Percentiles rank a stretch among this genome's conserved stretches.
Evolutionary conservation across 108 stramenopile genomes (phyloP).

Genomic region (Nitzschia palea): DNA sequence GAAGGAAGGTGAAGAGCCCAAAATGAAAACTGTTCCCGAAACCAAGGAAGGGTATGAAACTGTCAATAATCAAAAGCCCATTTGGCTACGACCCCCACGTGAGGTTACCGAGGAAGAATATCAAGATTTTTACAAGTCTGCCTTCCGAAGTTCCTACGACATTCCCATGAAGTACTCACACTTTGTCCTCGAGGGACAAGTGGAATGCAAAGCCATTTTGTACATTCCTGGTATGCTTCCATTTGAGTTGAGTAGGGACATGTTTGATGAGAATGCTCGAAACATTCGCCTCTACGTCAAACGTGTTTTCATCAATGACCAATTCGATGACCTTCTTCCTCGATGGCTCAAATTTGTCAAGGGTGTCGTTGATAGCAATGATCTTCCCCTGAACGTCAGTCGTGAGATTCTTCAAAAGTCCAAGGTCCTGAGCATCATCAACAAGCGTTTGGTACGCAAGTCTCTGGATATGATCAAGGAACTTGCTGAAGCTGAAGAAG

Average conservation of each 20-base stretch:
- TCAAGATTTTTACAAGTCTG: slow-evolving; percentile 94
- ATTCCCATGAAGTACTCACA: slow-evolving; percentile 91
- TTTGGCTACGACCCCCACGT: slow-evolving; percentile 93
- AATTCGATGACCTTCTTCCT: slow-evolving; percentile 97
- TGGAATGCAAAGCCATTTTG: slow-evolving; percentile 94
- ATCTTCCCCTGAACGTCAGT: slow-evolving; percentile 95
- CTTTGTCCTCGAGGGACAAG: slow-evolving; percentile 96
- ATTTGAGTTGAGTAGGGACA: slow-evolving; percentile 92
- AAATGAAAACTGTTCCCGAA: slow-evolving; percentile 95
- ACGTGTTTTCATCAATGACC: slow-evolving; percentile 99
- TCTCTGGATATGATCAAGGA: slow-evolving; percentile 93
- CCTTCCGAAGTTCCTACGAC: slow-evolving; percentile 89
- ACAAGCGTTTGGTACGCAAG: slow-evolving; percentile 96
- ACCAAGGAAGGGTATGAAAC: slow-evolving; percentile 84
- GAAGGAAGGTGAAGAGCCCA: slow-evolving; percentile 79
- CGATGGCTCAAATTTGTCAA: slow-evolving; percentile 96
- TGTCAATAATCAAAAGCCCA: slow-evolving; percentile 95
- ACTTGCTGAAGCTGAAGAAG: slow-evolving; percentile 78
- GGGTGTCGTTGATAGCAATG: slow-evolving; percentile 95
- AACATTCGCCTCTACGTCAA: slow-evolving; percentile 97
- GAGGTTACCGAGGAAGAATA: slow-evolving; percentile 94
- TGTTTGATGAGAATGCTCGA: slow-evolving; percentile 95
- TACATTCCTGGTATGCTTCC: slow-evolving; percentile 96
- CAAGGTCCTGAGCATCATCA: slow-evolving; percentile 95
- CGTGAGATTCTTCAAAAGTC: slow-evolving; percentile 98